Percentiles rank a stretch among this genome's conserved stretches.
phyloP scores from a whole-genome alignment of 495 filamentous ascomycete species.

The Lasiosphaeria hispida region DNA sequence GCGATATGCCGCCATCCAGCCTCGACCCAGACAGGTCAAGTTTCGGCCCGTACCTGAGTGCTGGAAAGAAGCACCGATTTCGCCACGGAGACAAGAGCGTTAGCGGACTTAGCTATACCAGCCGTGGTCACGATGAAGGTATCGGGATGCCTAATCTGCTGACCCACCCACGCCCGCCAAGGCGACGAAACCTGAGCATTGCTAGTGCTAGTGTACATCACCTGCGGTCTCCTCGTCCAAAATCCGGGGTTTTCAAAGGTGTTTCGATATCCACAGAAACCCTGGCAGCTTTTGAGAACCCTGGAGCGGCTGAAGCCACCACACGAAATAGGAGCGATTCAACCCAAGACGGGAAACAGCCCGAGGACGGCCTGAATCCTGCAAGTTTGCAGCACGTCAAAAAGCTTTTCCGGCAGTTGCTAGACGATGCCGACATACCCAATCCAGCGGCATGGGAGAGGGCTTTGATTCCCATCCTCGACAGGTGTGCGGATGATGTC shows the following conservation, averaged over 20 bases:
- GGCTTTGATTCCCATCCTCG: constrained; percentile 83
- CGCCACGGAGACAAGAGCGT: constrained; percentile 68
- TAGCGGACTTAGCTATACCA: constrained; percentile 58
- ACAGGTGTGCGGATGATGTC: constrained; percentile 91
- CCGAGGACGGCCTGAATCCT: constrained; percentile 77
- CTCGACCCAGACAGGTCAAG: constrained; percentile 49
- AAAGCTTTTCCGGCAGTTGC: constrained; percentile 76
- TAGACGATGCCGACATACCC: constrained; percentile 72
- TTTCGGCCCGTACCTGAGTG: constrained; percentile 53
- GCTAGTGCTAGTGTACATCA: constrained; percentile 64
- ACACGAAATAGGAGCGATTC: constrained; percentile 79
- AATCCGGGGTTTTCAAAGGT: constrained; percentile 41
- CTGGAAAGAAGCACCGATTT: constrained; percentile 71
- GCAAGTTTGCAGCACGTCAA: constrained; percentile 86
- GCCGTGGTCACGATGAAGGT: constrained; percentile 49
- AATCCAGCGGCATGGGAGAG: constrained; percentile 80
- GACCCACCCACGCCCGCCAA: constrained; percentile 56
- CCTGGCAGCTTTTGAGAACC: constrained; percentile 33
- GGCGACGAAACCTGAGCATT: constrained; percentile 75
- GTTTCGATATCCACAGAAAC: constrained; percentile 43
- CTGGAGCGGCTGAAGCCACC: constrained; percentile 41
- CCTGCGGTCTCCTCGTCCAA: constrained; percentile 64
- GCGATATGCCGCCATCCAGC: constrained; percentile 40
- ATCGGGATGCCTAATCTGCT: constrained; percentile 37
- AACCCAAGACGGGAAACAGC: constrained; percentile 71